Conservation (phyloP, 2,329 filamentous ascomycete species). For the Periconia digitata region DNA sequence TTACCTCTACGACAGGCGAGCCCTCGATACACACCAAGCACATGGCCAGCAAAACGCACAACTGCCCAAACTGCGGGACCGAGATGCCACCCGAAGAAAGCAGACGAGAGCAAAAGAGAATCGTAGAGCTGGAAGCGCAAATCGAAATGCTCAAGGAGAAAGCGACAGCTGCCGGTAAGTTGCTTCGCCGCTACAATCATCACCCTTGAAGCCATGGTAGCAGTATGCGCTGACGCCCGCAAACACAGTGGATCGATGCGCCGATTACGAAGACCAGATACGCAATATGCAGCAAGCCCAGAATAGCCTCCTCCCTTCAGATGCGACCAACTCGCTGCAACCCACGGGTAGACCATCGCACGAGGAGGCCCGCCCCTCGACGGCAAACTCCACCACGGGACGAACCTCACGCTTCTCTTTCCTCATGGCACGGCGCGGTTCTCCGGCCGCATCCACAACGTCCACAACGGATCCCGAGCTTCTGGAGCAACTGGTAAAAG, state of each 20-base stretch:
- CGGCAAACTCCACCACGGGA: constrained; percentile 27
- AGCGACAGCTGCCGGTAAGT: constrained; percentile 62
- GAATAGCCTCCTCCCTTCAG: constrained; percentile 19
- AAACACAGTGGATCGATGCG: constrained; percentile 56
- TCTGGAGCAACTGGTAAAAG: constrained; percentile 64
- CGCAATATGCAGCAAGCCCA: constrained; percentile 49
- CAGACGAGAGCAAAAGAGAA: constrained; percentile 22
- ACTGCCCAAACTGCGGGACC: constrained; percentile 37
- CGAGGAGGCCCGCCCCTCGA: constrained; percentile 32
- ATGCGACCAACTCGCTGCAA: constrained; percentile 22
- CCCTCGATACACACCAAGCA: constrained; percentile 22
- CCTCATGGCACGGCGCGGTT: constrained; percentile 44
- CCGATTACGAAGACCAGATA: constrained; percentile 81
- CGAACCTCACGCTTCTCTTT: constrained; percentile 47
- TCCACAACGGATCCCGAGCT: constrained; percentile 51
- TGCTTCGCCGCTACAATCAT: neutral
- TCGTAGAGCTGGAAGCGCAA: constrained; percentile 67
- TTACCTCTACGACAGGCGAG: constrained; percentile 16
- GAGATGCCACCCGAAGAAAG: constrained; percentile 16
- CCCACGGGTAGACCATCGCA: constrained; percentile 20
- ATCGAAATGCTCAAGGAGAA: constrained; percentile 71
- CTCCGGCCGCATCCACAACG: constrained; percentile 32
- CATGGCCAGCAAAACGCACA: constrained; percentile 16
- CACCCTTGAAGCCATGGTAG: neutral
- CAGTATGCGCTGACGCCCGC: constrained; percentile 12